These are phyloP conservation scores for Dendrobium catenatum DNA, from an alignment of 106 monocot species.

Conservation along the genomic window DNA sequence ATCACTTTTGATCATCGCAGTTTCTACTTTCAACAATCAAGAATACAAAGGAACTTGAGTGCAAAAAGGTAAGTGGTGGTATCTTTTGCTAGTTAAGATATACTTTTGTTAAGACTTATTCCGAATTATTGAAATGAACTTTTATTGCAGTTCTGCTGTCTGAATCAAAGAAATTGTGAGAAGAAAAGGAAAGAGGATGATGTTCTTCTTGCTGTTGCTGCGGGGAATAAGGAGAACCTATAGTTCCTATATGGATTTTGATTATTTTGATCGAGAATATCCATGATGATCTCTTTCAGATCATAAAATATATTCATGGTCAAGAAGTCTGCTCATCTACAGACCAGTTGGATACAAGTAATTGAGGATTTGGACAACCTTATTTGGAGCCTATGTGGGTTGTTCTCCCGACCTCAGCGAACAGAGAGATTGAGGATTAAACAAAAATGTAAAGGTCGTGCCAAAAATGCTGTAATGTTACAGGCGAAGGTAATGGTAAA, in stretches of 20 bases:
- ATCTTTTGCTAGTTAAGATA: neutral
- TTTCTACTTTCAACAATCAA: slow-evolving; percentile 95
- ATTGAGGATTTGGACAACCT: slow-evolving; percentile 71
- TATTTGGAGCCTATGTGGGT: slow-evolving; percentile 80
- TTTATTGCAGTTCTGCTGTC: slow-evolving; percentile 51
- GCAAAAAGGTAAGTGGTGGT: slow-evolving; percentile 61
- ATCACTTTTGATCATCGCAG: slow-evolving; percentile 88
- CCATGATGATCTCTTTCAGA: slow-evolving; percentile 66
- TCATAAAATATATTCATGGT: slow-evolving; percentile 76
- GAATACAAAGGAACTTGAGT: slow-evolving; percentile 74
- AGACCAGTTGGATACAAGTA: slow-evolving; percentile 73
- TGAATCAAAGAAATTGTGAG: slow-evolving; percentile 77
- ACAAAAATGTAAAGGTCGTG: slow-evolving; percentile 41
- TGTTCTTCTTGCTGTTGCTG: slow-evolving; percentile 69
- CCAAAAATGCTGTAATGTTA: slow-evolving; percentile 24
- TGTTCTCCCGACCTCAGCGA: slow-evolving; percentile 40
- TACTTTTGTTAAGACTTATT: neutral
- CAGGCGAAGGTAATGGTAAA: slow-evolving; percentile 36
- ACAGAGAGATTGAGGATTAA: slow-evolving; percentile 61
- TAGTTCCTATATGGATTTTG: slow-evolving; percentile 66
- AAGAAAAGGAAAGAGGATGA: slow-evolving; percentile 73
- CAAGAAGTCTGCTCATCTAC: slow-evolving; percentile 65
- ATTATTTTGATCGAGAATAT: slow-evolving; percentile 51
- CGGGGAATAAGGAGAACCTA: slow-evolving; percentile 53
- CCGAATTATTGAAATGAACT: neutral